Conservation (phyloP, 306 rosid species). For the Ormosia emarginata region DNA sequence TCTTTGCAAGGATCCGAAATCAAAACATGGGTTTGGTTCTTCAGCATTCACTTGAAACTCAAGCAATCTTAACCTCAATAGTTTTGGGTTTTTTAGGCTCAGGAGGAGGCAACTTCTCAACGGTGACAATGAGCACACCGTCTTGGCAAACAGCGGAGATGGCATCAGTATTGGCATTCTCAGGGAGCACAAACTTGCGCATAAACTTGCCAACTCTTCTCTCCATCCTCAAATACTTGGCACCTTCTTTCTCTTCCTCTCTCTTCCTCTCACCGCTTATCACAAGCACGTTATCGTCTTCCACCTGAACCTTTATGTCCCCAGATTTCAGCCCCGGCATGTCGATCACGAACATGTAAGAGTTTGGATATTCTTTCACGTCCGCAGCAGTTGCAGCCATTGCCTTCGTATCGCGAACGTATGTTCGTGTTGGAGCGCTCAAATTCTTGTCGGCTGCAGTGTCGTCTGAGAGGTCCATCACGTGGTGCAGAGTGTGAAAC, state of each 20-base stretch:
- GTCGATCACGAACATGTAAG: constrained; percentile 62
- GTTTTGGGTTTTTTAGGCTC: constrained; percentile 72
- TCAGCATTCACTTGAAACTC: background rate
- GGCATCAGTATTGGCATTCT: constrained; percentile 49
- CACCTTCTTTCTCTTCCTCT: constrained; percentile 68
- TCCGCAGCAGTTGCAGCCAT: constrained; percentile 70
- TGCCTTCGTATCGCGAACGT: constrained; percentile 67
- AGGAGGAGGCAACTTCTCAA: constrained; percentile 74
- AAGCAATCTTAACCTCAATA: constrained; percentile 8
- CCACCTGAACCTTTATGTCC: constrained; percentile 67
- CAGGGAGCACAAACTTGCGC: constrained; percentile 75
- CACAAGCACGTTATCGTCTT: constrained; percentile 60
- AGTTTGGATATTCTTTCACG: constrained; percentile 53
- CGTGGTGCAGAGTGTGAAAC: constrained; percentile 51
- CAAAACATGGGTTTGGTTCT: too few relatives aligned
- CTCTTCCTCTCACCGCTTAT: constrained; percentile 69
- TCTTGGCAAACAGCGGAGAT: constrained; percentile 68
- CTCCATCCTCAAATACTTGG: constrained; percentile 70
- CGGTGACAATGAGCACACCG: constrained; percentile 30
- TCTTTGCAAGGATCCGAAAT: too few relatives aligned
- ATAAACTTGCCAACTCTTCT: constrained; percentile 66
- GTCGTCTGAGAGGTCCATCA: constrained; percentile 44
- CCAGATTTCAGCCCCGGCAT: constrained; percentile 75
- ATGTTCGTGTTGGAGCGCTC: constrained; percentile 47
- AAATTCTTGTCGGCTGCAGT: constrained; percentile 24